Evolutionary conservation across 768 basidiomycete species (phyloP), one percentile per base, ranked within the genome.

Genomic region (Kwoniella sp.): DNA sequence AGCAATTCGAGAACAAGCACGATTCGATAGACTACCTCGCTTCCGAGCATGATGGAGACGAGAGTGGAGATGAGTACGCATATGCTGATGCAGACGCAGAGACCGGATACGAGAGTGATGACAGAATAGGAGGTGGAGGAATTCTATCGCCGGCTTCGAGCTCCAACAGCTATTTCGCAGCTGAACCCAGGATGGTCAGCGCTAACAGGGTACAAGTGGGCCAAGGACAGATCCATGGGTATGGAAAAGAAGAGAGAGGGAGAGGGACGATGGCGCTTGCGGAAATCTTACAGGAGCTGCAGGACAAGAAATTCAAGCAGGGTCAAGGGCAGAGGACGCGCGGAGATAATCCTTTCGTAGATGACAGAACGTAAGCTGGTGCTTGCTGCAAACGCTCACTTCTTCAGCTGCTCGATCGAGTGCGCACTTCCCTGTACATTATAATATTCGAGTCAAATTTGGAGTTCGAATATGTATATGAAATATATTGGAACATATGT

Each of bases 1-100:
- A 12, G 20, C 11, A 34, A 3, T 25, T 20, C 26, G 31, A 61
- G 15, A 7, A 57, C 13, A 52, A 48, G 30, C 55, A 63, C 37
- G 57, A 59, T 61, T 60, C 67, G 23, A 41, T 60, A 34, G 56
- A 68, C 55, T 64, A 68, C 37, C 38, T 64, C 1, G 17, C 59
- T 1, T 38, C 30, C 20, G 53, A 45, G 7, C 8, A 48, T n/a
- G n/a, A n/a, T n/a, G n/a, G n/a, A n/a, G n/a, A n/a, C 29, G 45
- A 52, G 11, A 45, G 41, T 45, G 41, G 41, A 9, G 41, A 45
- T 45, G 41, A 45, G 15, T 45, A 45, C 13, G 34, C 34, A 5
- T 5, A 37, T 17, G 41, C 41, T 20, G 41, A 45, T 45, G 41
- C 3, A 3, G 41, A 45, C 20, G 41, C 8, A 17, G 41, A 55